Conservation (phyloP, 306 rosid species). For the Pyrus pyrifolia region DNA sequence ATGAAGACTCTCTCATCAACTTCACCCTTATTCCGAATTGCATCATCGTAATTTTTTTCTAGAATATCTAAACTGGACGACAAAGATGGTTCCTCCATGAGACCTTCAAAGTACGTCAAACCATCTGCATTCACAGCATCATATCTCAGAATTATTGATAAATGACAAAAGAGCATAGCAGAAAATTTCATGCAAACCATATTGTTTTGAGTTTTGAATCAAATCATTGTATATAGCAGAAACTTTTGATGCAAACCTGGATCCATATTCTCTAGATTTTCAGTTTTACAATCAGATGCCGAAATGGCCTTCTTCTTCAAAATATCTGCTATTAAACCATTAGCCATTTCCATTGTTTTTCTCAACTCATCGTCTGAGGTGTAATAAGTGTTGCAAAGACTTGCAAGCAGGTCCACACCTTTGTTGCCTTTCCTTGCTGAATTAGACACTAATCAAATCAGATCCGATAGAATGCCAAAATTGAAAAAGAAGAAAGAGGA, state of each 20-base stretch:
- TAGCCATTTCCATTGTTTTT: constrained; percentile 77
- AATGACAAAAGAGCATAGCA: background rate
- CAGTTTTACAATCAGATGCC: constrained; percentile 67
- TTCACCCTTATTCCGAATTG: constrained; percentile 59
- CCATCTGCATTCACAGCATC: constrained; percentile 52
- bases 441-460: constrained; percentile 23
- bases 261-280: constrained; percentile 60
- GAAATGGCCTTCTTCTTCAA: constrained; percentile 66
- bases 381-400: constrained; percentile 69
- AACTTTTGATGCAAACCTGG: constrained; percentile 43
- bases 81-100: constrained; percentile 64
- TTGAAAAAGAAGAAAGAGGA: background rate
- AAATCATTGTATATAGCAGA: background rate
- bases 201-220: background rate
- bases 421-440: constrained; percentile 66
- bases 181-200: background rate
- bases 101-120: constrained; percentile 69
- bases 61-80: constrained; percentile 52
- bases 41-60: constrained; percentile 71
- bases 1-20: constrained; percentile 88
- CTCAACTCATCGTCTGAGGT: constrained; percentile 84
- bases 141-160: constrained; percentile 7
- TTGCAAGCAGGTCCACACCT: constrained; percentile 79
- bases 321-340: constrained; percentile 60
- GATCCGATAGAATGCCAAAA: background rate